Conservation (phyloP, 176 grass and related monocot species). For the Avena atlantica region DNA sequence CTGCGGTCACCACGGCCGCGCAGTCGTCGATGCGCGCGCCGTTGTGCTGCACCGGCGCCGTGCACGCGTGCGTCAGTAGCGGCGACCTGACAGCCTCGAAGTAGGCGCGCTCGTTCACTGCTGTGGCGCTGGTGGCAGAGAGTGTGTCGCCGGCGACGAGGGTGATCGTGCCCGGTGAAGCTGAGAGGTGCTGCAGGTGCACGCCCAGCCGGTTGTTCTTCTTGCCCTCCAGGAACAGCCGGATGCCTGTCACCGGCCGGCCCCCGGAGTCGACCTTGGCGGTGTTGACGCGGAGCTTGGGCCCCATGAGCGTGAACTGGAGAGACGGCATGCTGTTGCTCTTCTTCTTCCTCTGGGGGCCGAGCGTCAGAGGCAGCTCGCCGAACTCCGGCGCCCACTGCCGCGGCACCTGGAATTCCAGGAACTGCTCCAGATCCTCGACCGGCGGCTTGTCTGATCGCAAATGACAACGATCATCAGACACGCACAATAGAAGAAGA, state of each 20-base stretch:
- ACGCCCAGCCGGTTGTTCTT: conserved; percentile 70
- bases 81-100: conserved; percentile 67
- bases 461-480: conserved; percentile 7
- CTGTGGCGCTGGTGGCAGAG: conserved; percentile 31
- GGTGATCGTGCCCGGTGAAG: conserved; percentile 49
- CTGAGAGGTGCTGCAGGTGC: conserved; percentile 80
- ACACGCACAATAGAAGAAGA: not conserved
- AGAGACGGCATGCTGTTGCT: conserved; percentile 68
- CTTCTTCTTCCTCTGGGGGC: conserved; percentile 62
- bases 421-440: conserved; percentile 83
- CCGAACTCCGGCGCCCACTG: conserved; percentile 89
- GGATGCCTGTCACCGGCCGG: conserved; percentile 80
- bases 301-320: conserved; percentile 81
- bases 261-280: conserved; percentile 71
- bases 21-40: conserved; percentile 73
- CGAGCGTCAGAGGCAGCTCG: conserved; percentile 73
- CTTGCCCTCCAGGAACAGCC: conserved; percentile 88
- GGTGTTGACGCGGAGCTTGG: conserved; percentile 76
- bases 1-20: conserved; percentile 81
- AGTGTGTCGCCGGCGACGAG: conserved; percentile 54
- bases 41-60: conserved; percentile 76
- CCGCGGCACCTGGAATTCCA: conserved; percentile 88
- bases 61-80: conserved; percentile 83
- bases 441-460: conserved; percentile 85
- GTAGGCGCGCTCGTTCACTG: conserved; percentile 59